These are phyloP conservation scores for Triticum timopheevii DNA, from an alignment of 176 grass and related monocot species.

Conservation along the genomic window DNA sequence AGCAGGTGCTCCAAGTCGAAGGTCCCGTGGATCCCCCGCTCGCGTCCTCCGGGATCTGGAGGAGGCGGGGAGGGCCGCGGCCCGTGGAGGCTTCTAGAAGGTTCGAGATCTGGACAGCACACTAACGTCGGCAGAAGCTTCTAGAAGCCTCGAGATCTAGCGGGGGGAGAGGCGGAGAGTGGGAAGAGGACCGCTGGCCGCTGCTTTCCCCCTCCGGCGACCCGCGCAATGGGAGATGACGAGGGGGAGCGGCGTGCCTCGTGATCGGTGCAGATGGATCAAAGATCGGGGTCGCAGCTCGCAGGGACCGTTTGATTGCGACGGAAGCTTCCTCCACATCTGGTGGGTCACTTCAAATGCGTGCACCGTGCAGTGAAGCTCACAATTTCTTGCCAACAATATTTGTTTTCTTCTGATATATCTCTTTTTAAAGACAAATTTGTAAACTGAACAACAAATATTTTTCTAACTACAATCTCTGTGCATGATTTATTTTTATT, in stretches of 20 bases:
- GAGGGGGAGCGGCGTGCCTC: neutral
- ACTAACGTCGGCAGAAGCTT: neutral
- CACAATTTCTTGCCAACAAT: neutral
- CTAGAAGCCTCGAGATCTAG: constrained; percentile 27
- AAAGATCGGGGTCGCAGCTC: neutral
- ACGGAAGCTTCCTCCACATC: neutral
- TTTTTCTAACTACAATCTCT: neutral
- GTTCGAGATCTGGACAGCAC: neutral
- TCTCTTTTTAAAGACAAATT: too few relatives aligned
- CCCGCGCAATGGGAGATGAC: constrained; percentile 9
- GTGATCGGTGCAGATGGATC: constrained; percentile 12
- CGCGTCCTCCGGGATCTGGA: constrained; percentile 12
- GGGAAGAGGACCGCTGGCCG: neutral
- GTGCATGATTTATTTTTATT: neutral
- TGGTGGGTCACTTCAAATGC: neutral
- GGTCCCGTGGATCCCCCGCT: neutral
- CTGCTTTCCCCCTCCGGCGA: constrained; percentile 26
- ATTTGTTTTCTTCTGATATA: too few relatives aligned
- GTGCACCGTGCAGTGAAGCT: neutral
- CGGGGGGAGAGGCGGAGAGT: neutral
- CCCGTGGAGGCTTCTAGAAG: constrained; percentile 4
- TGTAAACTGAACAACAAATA: too few relatives aligned
- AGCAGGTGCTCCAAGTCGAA: neutral
- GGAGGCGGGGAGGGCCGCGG: neutral
- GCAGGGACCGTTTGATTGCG: neutral